These are phyloP conservation scores for Panellus pusillus DNA, from an alignment of 768 basidiomycete genomes.

Conservation along the genomic window DNA sequence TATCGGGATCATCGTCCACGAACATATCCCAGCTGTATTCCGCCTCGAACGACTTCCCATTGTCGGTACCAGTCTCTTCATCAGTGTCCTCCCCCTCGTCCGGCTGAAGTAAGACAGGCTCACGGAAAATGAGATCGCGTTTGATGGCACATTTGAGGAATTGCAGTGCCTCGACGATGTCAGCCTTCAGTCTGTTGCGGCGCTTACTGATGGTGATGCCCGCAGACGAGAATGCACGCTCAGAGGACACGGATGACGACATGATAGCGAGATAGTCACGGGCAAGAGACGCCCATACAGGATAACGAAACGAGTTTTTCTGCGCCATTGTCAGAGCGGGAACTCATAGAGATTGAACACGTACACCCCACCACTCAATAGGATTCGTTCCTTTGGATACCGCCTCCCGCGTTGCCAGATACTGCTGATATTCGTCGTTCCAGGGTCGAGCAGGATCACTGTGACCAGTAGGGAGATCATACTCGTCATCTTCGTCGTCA, in stretches of 20 bases:
- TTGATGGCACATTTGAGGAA: conserved; percentile 28
- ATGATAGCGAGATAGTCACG: conserved; percentile 30
- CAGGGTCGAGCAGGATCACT: background rate
- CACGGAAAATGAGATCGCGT: conserved; percentile 27
- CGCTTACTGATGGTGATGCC: conserved; percentile 39
- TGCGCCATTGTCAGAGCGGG: too few relatives aligned
- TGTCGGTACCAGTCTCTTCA: background rate
- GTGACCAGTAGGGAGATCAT: background rate
- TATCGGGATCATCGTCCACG: conserved; percentile 11
- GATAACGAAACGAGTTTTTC: conserved; percentile 12
- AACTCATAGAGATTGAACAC: too few relatives aligned
- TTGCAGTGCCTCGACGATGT: conserved; percentile 37
- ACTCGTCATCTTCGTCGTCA: background rate
- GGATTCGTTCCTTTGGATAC: conserved; percentile 1
- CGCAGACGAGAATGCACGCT: conserved; percentile 39
- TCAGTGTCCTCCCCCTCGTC: background rate
- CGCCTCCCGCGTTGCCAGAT: background rate
- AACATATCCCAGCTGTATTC: conserved; percentile 9
- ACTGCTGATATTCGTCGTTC: conserved; percentile 2
- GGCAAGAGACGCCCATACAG: conserved; percentile 29
- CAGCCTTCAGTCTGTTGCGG: conserved; percentile 32
- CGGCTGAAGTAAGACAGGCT: conserved; percentile 15
- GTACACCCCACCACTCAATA: conserved; percentile 13
- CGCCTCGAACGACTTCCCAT: too few relatives aligned
- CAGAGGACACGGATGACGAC: conserved; percentile 32